These are phyloP conservation scores for Corrigiola litoralis DNA, from an alignment of 179 eudicot species.

Conservation along the genomic window DNA sequence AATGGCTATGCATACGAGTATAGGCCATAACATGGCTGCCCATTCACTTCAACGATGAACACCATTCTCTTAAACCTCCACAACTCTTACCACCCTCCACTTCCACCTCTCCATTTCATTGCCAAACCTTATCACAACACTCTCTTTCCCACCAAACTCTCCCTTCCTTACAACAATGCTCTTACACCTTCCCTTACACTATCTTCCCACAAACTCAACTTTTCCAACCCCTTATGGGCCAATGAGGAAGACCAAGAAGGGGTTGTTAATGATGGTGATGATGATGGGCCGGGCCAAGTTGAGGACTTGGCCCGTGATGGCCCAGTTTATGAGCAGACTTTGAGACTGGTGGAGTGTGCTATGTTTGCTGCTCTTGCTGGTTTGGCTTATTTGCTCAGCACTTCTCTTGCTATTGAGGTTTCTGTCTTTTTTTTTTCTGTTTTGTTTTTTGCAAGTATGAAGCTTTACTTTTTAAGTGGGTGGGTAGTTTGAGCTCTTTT, in stretches of 20 bases:
- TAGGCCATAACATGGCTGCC: no score
- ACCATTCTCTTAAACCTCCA: conserved; percentile 7
- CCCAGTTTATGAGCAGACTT: conserved; percentile 57
- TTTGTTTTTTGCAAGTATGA: conserved; percentile 18
- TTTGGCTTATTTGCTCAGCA: conserved; percentile 70
- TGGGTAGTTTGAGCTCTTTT: no score
- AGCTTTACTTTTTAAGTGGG: conserved; percentile 6
- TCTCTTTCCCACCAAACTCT: conserved; percentile 1
- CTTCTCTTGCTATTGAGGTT: conserved; percentile 89
- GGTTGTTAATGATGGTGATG: neutral
- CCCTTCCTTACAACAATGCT: conserved; percentile 9
- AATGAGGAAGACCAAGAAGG: conserved; percentile 23
- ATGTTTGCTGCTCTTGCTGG: conserved; percentile 94
- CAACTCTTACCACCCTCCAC: conserved; percentile 2
- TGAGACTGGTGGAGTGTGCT: conserved; percentile 87
- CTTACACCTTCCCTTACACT: conserved; percentile 8
- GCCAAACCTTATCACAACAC: conserved; percentile 4
- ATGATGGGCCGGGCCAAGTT: conserved; percentile 22
- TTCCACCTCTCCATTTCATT: conserved; percentile 3
- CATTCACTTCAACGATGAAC: neutral
- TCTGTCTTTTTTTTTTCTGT: neutral
- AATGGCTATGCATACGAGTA: no score
- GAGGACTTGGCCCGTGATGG: conserved; percentile 63
- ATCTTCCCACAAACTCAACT: conserved; percentile 11
- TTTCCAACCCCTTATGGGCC: conserved; percentile 20